Base-by-base conservation (phyloP, 768 basidiomycete species). In the Solioccasus polychromus region DNA sequence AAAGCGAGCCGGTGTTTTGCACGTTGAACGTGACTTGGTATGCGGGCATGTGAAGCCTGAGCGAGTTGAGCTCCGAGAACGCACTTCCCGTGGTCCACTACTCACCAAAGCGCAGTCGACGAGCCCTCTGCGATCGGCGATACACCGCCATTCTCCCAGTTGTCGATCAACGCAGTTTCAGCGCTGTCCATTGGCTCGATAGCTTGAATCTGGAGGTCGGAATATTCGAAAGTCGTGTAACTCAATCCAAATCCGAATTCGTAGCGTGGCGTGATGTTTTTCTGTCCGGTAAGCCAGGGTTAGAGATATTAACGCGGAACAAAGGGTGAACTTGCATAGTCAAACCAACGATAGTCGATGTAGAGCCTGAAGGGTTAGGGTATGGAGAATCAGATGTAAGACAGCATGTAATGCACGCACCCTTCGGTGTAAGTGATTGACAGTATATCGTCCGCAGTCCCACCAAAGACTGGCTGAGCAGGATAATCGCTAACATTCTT, bases 191-290 rank as follows among this genome's bases (percentile, higher is more conserved):
- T 60, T 15, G 53, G 45, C 8, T 57, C 43, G 4, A 85, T 62
- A 43, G 71, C 68, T 14, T 59, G 60, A 25, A 88, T 66, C 3
- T 70, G 52, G 9, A 93, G 68, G 25, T 75, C 68, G 34, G 73
- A 79, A 62, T 91, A 94, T 25, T 76, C 65, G 64, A 94, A 97
- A 2, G 68, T 76, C 30, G 93, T 86, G 70, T 96, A 97, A 45
- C 83, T 87, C 58, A 94, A 63, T 0, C 93, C 93, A 60, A 83
- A 94, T 4, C 93, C 93, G 61, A 97, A 97, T 59, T 90, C 88
- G 58, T 81, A 92, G 30, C 87, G 85, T 4, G 90, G 90, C 1
- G 73, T 74, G 51, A 91, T 88, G 50, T 83, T 77, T 64, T 78
- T 70, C 78, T 85, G n/a, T n/a, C n/a, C n/a, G n/a, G n/a, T n/a